A percentile compares a stretch with the other conserved stretches of the same genome.
Evolutionary conservation across 1,139 yeast species (phyloP).

Genomic region (Magnusiomyces tetraspermus): DNA sequence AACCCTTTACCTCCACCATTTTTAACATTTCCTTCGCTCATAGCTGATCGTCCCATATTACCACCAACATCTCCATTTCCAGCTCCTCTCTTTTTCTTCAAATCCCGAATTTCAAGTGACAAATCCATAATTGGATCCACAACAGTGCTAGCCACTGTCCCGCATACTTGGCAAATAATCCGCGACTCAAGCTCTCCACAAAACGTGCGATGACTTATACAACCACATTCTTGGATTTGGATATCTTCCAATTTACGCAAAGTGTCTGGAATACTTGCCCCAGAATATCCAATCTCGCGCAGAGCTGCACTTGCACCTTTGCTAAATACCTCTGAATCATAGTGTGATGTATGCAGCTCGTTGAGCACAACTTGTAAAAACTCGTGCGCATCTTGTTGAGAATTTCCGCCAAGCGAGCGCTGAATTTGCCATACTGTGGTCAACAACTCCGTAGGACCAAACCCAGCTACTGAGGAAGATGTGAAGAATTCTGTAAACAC

Average conservation of each 20-base stretch:
- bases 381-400: conserved; percentile 97
- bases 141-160: conserved; percentile 49
- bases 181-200: conserved; percentile 67
- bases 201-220: conserved; percentile 74
- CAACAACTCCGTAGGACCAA: conserved; percentile 63
- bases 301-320: conserved; percentile 6
- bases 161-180: conserved; percentile 64
- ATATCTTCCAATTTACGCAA: conserved; percentile 10
- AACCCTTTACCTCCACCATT: neutral
- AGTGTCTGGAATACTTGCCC: conserved; percentile 1
- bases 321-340: conserved; percentile 11
- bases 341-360: conserved; percentile 52
- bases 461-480: conserved; percentile 48
- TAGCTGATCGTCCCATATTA: neutral
- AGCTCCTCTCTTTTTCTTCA: neutral
- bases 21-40: neutral
- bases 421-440: conserved; percentile 79
- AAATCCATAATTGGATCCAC: conserved; percentile 85
- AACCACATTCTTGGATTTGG: conserved; percentile 42
- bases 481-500: conserved; percentile 60
- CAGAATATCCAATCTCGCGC: neutral
- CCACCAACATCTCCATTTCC: neutral
- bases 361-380: conserved; percentile 85
- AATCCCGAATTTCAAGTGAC: conserved; percentile 48
- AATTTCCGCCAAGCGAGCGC: conserved; percentile 80